Evolutionary conservation across 495 filamentous ascomycete genomes (phyloP).

Genomic region (Neurospora discreta): DNA sequence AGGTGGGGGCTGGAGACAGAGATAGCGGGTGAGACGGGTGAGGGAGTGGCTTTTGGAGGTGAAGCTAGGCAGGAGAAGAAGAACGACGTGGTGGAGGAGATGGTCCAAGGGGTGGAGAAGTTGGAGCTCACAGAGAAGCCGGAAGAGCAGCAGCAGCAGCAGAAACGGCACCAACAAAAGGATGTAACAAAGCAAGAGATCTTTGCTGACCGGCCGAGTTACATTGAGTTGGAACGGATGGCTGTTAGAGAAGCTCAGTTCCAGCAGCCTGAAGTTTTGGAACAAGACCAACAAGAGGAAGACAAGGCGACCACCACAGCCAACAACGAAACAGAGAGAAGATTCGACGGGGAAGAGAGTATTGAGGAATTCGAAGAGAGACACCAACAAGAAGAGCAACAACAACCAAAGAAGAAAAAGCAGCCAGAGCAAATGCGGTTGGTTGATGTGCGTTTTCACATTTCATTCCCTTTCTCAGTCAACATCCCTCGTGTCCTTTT

Average conservation of each 20-base stretch:
- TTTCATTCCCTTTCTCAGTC: neutral
- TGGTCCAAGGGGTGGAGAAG: neutral
- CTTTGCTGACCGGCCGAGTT: slow-evolving; percentile 32
- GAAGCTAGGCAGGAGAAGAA: slow-evolving; percentile 3
- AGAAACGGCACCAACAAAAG: neutral
- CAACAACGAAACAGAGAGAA: neutral
- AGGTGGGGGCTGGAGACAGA: slow-evolving; percentile 11
- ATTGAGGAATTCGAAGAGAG: neutral
- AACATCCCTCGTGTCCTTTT: neutral
- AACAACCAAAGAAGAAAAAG: slow-evolving; percentile 13
- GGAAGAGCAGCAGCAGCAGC: neutral
- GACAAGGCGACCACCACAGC: neutral
- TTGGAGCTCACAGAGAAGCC: neutral
- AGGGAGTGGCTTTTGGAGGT: neutral
- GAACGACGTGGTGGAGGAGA: neutral
- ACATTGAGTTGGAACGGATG: slow-evolving; percentile 41
- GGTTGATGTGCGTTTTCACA: slow-evolving; percentile 56
- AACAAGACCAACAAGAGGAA: neutral
- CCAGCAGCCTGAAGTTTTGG: neutral
- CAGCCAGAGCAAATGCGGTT: slow-evolving; percentile 20
- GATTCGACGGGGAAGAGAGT: neutral
- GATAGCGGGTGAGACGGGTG: neutral
- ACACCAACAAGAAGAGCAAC: slow-evolving; percentile 12
- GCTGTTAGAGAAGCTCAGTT: slow-evolving; percentile 17
- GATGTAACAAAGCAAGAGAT: neutral